phyloP scores from a whole-genome alignment of 495 filamentous ascomycete genomes.

The Penicillium macrosclerotiorum region DNA sequence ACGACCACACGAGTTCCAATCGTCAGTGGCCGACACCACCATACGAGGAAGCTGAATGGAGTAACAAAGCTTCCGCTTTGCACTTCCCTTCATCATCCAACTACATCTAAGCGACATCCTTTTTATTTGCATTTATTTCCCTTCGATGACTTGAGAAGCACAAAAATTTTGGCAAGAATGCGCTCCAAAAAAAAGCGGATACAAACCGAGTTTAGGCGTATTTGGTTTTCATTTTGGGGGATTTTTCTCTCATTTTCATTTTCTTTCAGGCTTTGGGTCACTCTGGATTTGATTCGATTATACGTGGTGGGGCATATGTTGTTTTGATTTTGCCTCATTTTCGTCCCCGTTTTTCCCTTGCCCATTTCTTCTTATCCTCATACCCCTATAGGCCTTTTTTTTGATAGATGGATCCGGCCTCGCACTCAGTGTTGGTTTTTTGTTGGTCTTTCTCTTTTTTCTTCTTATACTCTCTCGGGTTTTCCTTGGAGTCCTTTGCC shows the following conservation, averaged over 20 bases:
- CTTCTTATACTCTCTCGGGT: constrained; percentile 12
- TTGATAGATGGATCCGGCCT: constrained; percentile 43
- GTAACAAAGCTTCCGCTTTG: constrained; percentile 64
- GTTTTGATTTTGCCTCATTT: constrained; percentile 14
- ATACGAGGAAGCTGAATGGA: constrained; percentile 88
- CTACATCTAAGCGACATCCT: constrained; percentile 37
- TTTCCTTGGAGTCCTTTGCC: constrained; percentile 25
- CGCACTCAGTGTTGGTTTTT: constrained; percentile 28
- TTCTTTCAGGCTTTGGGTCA: constrained; percentile 26
- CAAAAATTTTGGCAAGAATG: constrained; percentile 28
- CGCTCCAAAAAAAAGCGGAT: constrained; percentile 24
- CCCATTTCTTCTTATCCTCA: constrained; percentile 27
- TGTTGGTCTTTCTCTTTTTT: constrained; percentile 14
- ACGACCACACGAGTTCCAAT: constrained; percentile 51
- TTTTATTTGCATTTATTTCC: constrained; percentile 10
- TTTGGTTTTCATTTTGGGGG: constrained; percentile 30
- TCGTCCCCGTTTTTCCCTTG: constrained; percentile 15
- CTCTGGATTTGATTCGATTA: constrained; percentile 17
- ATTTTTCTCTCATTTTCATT: constrained; percentile 8
- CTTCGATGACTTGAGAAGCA: constrained; percentile 21
- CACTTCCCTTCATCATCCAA: constrained; percentile 65
- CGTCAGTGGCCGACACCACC: constrained; percentile 96
- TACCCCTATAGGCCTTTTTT: constrained; percentile 42
- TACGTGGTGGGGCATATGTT: constrained; percentile 15
- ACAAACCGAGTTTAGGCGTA: constrained; percentile 37